Evolutionary conservation across 139 green algal species (phyloP).

Genomic region (Chlorella ohadii): DNA sequence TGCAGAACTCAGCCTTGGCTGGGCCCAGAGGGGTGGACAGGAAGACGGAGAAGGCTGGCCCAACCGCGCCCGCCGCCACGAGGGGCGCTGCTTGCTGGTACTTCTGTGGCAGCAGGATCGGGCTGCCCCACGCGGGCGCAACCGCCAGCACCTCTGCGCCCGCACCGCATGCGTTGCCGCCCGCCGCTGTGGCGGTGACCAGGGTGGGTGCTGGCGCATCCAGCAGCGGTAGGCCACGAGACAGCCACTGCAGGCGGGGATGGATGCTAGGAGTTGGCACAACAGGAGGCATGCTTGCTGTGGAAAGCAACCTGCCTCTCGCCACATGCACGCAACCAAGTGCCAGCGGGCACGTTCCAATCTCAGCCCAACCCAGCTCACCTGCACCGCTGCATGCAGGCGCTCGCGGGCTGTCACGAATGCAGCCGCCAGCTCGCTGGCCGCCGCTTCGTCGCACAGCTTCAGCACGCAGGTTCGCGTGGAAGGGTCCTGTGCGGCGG

Average conservation of each 20-base stretch:
- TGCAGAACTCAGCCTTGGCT: neutral
- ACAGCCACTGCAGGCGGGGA: constrained; percentile 3
- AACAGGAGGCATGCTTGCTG: no score
- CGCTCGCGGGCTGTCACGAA: neutral
- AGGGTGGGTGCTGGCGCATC: neutral
- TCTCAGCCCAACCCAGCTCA: neutral
- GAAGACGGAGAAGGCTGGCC: neutral
- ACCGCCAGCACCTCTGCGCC: neutral
- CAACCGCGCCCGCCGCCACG: neutral
- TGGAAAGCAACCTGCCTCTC: neutral
- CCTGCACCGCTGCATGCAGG: neutral
- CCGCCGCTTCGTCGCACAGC: neutral
- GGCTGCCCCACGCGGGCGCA: neutral
- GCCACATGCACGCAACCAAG: no score
- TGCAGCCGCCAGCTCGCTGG: neutral
- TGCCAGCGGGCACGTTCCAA: no score
- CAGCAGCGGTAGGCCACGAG: neutral
- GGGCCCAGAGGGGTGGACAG: constrained; percentile 7
- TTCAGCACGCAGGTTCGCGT: neutral
- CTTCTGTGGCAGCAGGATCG: neutral
- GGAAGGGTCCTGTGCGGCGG: neutral
- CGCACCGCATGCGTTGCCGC: neutral
- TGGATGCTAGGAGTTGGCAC: no score
- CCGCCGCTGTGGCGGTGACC: neutral
- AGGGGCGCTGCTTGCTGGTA: neutral